phyloP scores from a whole-genome alignment of 2,329 filamentous ascomycete species.

The Ceratocystis colombiana region DNA sequence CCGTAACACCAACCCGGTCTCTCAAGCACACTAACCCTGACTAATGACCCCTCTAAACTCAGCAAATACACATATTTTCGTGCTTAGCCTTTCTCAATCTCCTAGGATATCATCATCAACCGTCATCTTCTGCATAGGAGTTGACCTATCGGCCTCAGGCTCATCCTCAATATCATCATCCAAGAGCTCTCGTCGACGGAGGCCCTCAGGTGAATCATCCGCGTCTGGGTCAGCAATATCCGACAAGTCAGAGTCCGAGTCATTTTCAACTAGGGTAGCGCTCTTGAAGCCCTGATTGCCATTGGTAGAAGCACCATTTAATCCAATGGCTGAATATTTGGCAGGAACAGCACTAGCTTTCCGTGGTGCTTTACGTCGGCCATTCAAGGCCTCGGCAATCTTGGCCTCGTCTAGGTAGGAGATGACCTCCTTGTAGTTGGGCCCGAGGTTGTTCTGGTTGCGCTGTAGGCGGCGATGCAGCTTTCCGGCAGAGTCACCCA shows the following conservation, averaged over 20 bases:
- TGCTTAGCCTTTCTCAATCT: constrained; percentile 28
- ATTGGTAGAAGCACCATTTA: not conserved
- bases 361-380: constrained; percentile 30
- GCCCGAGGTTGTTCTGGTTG: constrained; percentile 70
- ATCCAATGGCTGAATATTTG: constrained; percentile 26
- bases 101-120: constrained; percentile 35
- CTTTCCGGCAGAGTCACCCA: constrained; percentile 49
- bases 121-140: constrained; percentile 17
- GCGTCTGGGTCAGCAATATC: constrained; percentile 21
- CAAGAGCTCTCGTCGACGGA: constrained; percentile 45
- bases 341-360: constrained; percentile 29
- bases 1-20: not conserved
- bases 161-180: constrained; percentile 40
- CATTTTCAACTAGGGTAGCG: constrained; percentile 15
- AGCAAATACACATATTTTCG: not conserved
- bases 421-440: constrained; percentile 77
- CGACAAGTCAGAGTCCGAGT: constrained; percentile 24
- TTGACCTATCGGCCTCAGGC: constrained; percentile 30
- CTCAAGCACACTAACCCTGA: not conserved
- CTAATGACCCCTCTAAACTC: not conserved
- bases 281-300: constrained; percentile 33
- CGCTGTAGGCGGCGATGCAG: constrained; percentile 62
- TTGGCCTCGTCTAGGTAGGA: constrained; percentile 66
- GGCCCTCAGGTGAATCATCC: constrained; percentile 50
- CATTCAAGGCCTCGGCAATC: constrained; percentile 36